Conservation (phyloP, 495 filamentous ascomycete species). For the Aspergillus kassunensis region DNA sequence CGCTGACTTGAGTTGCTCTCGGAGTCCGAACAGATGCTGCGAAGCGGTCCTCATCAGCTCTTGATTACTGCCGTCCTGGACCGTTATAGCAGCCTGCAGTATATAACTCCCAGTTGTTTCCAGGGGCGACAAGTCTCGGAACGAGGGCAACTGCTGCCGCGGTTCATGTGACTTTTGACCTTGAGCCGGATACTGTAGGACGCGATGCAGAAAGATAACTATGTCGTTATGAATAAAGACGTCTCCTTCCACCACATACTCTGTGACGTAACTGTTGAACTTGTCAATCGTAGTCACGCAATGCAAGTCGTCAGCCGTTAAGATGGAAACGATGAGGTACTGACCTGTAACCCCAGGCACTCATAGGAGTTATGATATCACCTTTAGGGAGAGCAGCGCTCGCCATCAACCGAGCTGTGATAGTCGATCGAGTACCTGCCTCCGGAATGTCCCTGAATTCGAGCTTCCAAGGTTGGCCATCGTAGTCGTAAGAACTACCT, state of each 20-base stretch:
- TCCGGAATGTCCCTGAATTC: conserved; percentile 54
- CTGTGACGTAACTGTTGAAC: conserved; percentile 40
- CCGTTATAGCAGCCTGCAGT: conserved; percentile 44
- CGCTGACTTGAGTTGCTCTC: conserved; percentile 58
- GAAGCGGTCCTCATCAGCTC: conserved; percentile 53
- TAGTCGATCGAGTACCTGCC: conserved; percentile 42
- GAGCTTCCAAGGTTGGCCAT: conserved; percentile 43
- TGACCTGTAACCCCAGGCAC: conserved; percentile 50
- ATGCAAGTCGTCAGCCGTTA: conserved; percentile 1
- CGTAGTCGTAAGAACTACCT: conserved; percentile 32
- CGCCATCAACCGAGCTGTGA: conserved; percentile 46
- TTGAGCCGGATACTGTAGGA: conserved; percentile 34
- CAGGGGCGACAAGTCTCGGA: conserved; percentile 34
- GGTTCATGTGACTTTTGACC: conserved; percentile 25
- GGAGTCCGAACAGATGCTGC: conserved; percentile 56
- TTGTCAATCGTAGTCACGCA: conserved; percentile 19
- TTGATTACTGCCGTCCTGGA: conserved; percentile 49
- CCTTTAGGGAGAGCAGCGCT: conserved; percentile 41
- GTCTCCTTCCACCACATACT: conserved; percentile 47
- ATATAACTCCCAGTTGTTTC: conserved; percentile 50
- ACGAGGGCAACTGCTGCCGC: conserved; percentile 30
- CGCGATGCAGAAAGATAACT: conserved; percentile 44
- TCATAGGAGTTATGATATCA: conserved; percentile 44
- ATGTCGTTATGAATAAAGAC: conserved; percentile 47
- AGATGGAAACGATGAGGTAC: conserved; percentile 7